phyloP scores from a whole-genome alignment of 371 early-diverging fungal genomes.

The Batkoa obscura region DNA sequence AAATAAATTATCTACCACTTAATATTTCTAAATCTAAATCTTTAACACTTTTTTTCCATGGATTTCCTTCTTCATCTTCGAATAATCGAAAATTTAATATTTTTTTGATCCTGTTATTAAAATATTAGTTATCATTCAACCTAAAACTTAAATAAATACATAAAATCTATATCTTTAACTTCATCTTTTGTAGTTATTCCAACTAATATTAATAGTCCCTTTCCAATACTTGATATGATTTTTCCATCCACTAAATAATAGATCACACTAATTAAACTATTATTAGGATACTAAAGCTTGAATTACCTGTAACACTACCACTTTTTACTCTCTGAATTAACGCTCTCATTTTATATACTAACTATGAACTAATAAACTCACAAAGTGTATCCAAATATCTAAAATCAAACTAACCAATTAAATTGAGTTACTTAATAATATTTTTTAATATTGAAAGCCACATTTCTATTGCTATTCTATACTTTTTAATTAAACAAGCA shows the following conservation, averaged over 20 bases:
- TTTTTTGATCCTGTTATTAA: slow-evolving; percentile 26
- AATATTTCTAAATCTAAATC: slow-evolving; percentile 48
- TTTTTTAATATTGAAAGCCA: background rate
- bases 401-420: too few relatives aligned
- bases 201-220: slow-evolving; percentile 54
- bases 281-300: background rate
- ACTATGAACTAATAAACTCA: background rate
- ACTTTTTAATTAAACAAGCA: too few relatives aligned
- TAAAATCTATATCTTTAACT: slow-evolving; percentile 46
- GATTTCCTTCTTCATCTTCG: slow-evolving; percentile 28
- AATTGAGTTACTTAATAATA: background rate
- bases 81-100: slow-evolving; percentile 57
- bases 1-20: slow-evolving; percentile 28
- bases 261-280: background rate
- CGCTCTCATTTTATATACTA: background rate
- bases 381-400: too few relatives aligned
- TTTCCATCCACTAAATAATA: slow-evolving; percentile 29
- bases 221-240: slow-evolving; percentile 44
- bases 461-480: too few relatives aligned
- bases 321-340: background rate
- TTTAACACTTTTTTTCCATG: slow-evolving; percentile 57
- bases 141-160: slow-evolving; percentile 13
- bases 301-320: background rate
- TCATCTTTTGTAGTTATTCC: slow-evolving; percentile 56
- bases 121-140: background rate